phyloP scores from a whole-genome alignment of 1,284 basidiomycete species.

The Cerrena zonata region DNA sequence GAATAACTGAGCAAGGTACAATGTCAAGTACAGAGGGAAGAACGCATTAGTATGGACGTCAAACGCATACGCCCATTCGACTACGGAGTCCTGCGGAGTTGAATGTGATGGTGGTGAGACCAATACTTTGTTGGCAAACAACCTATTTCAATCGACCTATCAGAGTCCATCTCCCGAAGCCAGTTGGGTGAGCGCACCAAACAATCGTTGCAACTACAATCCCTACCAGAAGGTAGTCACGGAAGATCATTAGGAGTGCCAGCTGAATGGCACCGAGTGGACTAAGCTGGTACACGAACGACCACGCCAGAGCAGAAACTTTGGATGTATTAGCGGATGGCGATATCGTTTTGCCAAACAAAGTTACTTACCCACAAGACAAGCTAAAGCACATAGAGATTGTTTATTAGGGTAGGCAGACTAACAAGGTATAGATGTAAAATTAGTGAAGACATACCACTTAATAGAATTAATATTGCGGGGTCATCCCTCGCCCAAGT shows the following conservation, averaged over 20 bases:
- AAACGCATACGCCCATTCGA: conserved; percentile 91
- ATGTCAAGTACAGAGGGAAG: conserved; percentile 84
- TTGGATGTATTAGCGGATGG: conserved; percentile 7
- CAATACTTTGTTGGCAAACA: conserved; percentile 66
- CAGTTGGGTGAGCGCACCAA: conserved; percentile 47
- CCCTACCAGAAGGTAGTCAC: conserved; percentile 80
- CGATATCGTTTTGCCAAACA: neutral
- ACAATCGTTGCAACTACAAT: conserved; percentile 69
- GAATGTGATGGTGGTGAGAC: conserved; percentile 71
- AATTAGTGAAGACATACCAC: conserved; percentile 3
- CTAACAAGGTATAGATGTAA: neutral
- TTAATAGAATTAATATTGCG: conserved; percentile 73
- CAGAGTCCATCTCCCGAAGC: neutral
- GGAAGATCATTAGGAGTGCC: conserved; percentile 75
- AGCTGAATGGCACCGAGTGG: conserved; percentile 53
- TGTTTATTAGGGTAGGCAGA: no score
- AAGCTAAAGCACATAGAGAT: conserved; percentile 50
- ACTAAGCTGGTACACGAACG: conserved; percentile 71
- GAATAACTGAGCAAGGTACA: conserved; percentile 82
- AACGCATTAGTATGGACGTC: conserved; percentile 94
- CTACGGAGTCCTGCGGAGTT: conserved; percentile 62
- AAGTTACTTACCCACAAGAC: conserved; percentile 56
- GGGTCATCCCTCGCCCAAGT: conserved; percentile 95
- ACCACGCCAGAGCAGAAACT: conserved; percentile 82
- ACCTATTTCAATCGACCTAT: conserved; percentile 41